phyloP scores from a whole-genome alignment of 345 rosid species.

The Balakata baccata region DNA sequence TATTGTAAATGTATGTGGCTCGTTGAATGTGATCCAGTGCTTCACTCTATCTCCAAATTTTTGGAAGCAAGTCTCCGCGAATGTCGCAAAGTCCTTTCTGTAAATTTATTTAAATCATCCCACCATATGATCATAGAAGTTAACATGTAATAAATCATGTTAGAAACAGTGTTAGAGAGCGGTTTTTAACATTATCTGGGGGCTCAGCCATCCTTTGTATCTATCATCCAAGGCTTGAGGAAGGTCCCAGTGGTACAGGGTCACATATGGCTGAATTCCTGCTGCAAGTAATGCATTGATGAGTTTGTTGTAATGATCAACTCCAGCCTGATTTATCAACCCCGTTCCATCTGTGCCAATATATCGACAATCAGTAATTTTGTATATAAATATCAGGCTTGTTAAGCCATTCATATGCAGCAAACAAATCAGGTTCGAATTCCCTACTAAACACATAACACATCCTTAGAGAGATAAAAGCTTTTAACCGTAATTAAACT shows the following conservation, averaged over 20 bases:
- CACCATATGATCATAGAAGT: background rate
- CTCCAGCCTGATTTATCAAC: slow-evolving; percentile 75
- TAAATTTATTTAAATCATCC: background rate
- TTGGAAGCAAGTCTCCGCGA: slow-evolving; percentile 79
- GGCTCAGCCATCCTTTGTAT: slow-evolving; percentile 82
- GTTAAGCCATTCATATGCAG: no score
- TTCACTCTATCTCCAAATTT: slow-evolving; percentile 89
- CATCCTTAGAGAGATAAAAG: no score
- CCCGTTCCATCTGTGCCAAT: slow-evolving; percentile 62
- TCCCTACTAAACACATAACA: no score
- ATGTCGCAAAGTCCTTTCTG: slow-evolving; percentile 76
- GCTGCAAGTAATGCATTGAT: slow-evolving; percentile 73
- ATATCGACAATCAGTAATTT: no score
- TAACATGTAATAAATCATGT: background rate
- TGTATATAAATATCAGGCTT: no score
- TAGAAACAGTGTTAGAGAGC: background rate
- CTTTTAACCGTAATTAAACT: no score
- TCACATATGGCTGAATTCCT: slow-evolving; percentile 88
- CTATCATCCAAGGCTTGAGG: slow-evolving; percentile 78
- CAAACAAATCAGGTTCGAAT: no score
- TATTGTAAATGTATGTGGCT: slow-evolving; percentile 74
- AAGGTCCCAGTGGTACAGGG: slow-evolving; percentile 96
- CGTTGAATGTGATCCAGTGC: slow-evolving; percentile 91
- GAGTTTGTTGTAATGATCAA: slow-evolving; percentile 83
- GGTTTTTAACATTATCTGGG: slow-evolving; percentile 59